phyloP scores from a whole-genome alignment of 805 yeast species.

The Lipomyces kockii region DNA sequence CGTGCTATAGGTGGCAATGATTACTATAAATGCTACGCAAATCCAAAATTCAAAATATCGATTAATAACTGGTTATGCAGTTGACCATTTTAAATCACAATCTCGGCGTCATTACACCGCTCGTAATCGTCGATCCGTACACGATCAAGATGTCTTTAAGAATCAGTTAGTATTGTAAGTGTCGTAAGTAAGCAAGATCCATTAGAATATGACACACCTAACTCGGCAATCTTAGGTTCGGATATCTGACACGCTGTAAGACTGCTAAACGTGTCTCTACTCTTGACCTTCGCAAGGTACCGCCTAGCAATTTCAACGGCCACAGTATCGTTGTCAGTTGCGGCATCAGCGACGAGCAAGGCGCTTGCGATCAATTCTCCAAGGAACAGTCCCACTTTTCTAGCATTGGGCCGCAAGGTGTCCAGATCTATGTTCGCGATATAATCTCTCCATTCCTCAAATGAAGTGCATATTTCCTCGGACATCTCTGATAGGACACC shows the following conservation, averaged over 20 bases:
- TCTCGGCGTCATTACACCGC: not conserved
- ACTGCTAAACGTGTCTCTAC: not conserved
- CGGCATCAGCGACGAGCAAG: conserved; percentile 26
- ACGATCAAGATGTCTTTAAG: not conserved
- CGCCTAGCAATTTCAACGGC: conserved; percentile 29
- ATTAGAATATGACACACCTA: not conserved
- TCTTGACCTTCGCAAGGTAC: conserved; percentile 12
- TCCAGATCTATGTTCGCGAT: conserved; percentile 9
- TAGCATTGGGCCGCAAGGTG: conserved; percentile 20
- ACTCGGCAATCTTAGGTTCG: not conserved
- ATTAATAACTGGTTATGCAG: no score
- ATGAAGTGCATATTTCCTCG: not conserved
- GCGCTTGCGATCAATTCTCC: conserved; percentile 22
- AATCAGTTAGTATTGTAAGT: not conserved
- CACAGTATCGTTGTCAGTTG: conserved; percentile 23
- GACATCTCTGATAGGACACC: not conserved
- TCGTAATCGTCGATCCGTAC: not conserved
- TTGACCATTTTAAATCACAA: not conserved
- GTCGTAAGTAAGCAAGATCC: no score
- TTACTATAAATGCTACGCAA: no score
- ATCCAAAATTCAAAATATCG: no score
- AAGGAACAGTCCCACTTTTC: conserved; percentile 16
- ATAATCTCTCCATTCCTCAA: conserved; percentile 11
- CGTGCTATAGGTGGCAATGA: no score
- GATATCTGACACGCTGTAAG: not conserved